phyloP scores from a whole-genome alignment of 2,329 filamentous ascomycete genomes.

The Neurospora sp. region DNA sequence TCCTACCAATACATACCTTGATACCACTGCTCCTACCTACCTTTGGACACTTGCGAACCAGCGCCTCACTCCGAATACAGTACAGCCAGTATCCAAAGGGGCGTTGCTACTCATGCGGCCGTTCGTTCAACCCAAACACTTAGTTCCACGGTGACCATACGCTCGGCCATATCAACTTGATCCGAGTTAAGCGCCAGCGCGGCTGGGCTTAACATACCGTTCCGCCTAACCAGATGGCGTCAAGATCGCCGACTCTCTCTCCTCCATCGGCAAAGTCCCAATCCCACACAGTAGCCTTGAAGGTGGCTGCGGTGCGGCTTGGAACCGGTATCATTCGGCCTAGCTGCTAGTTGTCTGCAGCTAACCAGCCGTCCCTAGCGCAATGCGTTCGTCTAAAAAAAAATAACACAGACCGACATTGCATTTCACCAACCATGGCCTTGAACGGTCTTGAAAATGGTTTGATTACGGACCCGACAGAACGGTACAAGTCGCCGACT shows the following conservation, averaged over 20 bases:
- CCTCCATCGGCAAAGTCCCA: background rate
- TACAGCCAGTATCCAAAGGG: background rate
- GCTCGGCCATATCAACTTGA: background rate
- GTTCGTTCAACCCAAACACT: background rate
- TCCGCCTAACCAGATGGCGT: background rate
- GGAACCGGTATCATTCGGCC: background rate
- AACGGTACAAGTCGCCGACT: background rate
- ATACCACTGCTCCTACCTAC: background rate
- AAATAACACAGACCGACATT: background rate
- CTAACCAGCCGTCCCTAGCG: background rate
- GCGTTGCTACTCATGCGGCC: background rate
- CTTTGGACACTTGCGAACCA: background rate
- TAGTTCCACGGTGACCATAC: background rate
- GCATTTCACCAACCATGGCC: background rate
- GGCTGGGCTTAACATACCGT: background rate
- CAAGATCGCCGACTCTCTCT: background rate
- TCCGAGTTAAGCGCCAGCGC: background rate
- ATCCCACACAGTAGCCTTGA: no score
- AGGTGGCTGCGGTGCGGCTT: no score
- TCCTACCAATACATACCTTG: background rate
- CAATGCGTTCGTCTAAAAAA: background rate
- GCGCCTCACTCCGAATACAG: background rate
- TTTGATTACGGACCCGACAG: background rate
- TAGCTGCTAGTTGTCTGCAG: background rate
- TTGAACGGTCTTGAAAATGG: background rate